These are phyloP conservation scores for Claviceps quebecensis DNA, from an alignment of 2,329 filamentous ascomycete species.

Conservation along the genomic window DNA sequence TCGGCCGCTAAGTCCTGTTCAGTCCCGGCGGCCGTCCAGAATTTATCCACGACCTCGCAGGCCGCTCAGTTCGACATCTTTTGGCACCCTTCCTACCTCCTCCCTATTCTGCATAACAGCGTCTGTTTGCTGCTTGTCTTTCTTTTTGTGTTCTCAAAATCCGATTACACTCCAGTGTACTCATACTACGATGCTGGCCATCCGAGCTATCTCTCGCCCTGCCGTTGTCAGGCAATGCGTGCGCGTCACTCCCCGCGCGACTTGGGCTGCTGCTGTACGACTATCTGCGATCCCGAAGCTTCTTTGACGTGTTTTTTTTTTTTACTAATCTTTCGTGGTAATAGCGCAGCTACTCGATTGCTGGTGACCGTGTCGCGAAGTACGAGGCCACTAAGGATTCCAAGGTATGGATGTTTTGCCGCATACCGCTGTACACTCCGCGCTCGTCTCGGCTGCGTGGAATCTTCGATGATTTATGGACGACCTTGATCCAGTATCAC, in stretches of 20 bases:
- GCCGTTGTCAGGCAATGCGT: conserved; percentile 64
- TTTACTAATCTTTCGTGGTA: conserved; percentile 21
- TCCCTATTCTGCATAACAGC: conserved; percentile 7
- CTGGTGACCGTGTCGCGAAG: conserved; percentile 65
- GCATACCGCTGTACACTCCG: not conserved
- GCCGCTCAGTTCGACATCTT: not conserved
- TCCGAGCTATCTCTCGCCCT: conserved; percentile 59
- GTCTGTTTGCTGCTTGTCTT: conserved; percentile 13
- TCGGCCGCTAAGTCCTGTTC: not conserved
- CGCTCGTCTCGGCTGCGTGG: not conserved
- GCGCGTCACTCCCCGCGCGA: conserved; percentile 48
- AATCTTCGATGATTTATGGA: conserved; percentile 3
- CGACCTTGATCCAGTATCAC: conserved; percentile 11
- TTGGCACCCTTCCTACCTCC: conserved; percentile 4
- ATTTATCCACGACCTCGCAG: conserved; percentile 10
- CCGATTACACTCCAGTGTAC: conserved; percentile 6
- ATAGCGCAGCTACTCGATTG: conserved; percentile 50
- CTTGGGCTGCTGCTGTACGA: conserved; percentile 23
- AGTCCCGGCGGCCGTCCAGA: conserved; percentile 8
- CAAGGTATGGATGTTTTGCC: conserved; percentile 48
- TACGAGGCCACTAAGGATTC: conserved; percentile 84
- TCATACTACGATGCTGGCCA: conserved; percentile 57
- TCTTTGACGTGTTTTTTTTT: not conserved
- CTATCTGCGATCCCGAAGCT: conserved; percentile 9
- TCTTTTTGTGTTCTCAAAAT: conserved; percentile 11